Base-by-base conservation (phyloP, 2,329 filamentous ascomycete genomes). In the Pseudogymnoascus sp. region DNA sequence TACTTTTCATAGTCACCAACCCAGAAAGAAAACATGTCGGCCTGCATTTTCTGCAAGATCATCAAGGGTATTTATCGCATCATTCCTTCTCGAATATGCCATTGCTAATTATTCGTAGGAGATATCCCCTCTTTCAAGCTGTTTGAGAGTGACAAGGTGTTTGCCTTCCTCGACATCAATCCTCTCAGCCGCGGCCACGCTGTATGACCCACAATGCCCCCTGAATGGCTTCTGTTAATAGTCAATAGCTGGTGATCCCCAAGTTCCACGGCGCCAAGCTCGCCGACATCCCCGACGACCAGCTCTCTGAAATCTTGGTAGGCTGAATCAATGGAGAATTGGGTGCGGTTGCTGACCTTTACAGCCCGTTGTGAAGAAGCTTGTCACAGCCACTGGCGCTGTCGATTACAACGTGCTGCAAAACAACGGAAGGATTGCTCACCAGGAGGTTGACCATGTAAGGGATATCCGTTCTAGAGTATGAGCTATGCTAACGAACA, bases 21-120 rank as follows among this genome's bases (percentile, higher is more conserved):
- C 48, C n/a, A 33, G 48, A 17, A 55, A 39, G 38, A 59, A 39
- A 78, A 69, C 64, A 83, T 84, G 79, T 82, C 87, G 61, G 81
- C 88, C 66, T 99, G 94, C 75, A 91, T 97, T 73, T 99, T 99
- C 80, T 99, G 94, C 83, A 96, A 91, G 77, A 97, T 99, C 74
- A 89, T 99, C 80, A 95, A 96, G 84, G 93, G 93, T 81, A 59
- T 39, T 27, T 27, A 58, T 58, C n/a, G 17, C 21, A 17, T 41
- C 13, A 66, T 38, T 33, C 35, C 29, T 25, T 31, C 35, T 42
- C 51, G 29, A 51, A 21, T 59, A 39, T 62, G 36, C 15, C 10
- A 63, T 65, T 35, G 35, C 58, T 59, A 36, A 61, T 51, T 51
- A 13, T 12, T 31, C 41, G 64, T 70, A 97, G 92, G 92, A 68